Percentiles rank a stretch among this genome's conserved stretches.
Evolutionary conservation across 257 asterid genomes (phyloP).

Genomic region (Lithospermum erythrorhizon): DNA sequence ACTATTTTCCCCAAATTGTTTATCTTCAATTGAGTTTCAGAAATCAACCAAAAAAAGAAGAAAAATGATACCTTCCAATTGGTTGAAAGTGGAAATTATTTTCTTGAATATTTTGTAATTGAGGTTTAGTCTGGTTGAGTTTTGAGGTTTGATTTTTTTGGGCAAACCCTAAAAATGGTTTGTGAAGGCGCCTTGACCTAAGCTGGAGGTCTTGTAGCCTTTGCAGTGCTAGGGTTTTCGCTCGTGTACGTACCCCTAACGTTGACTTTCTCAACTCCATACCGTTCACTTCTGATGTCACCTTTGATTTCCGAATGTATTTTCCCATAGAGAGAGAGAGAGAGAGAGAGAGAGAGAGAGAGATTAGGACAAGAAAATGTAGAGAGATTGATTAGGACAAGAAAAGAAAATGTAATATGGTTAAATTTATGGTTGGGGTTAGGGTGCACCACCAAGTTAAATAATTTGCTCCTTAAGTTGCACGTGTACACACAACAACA

Average conservation of each 20-base stretch:
- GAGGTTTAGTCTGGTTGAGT: not conserved
- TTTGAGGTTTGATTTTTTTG: not conserved
- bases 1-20: too few relatives aligned
- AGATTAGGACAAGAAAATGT: too few relatives aligned
- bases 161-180: constrained; percentile 4
- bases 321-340: constrained; percentile 31
- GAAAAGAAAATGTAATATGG: too few relatives aligned
- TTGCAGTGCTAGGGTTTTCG: constrained; percentile 69
- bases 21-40: too few relatives aligned
- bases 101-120: too few relatives aligned
- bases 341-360: constrained; percentile 1
- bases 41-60: too few relatives aligned
- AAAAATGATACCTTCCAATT: too few relatives aligned
- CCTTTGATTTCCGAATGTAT: constrained; percentile 43
- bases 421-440: not conserved
- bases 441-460: too few relatives aligned
- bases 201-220: constrained; percentile 25
- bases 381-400: too few relatives aligned
- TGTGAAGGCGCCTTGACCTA: constrained; percentile 27
- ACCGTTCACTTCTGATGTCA: constrained; percentile 16
- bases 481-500: too few relatives aligned
- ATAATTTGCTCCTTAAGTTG: too few relatives aligned
- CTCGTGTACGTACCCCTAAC: constrained; percentile 66
- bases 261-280: constrained; percentile 40
- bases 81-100: too few relatives aligned